Evolutionary conservation across 345 rosid species (phyloP).

Genomic region (Ailanthus altissimus): DNA sequence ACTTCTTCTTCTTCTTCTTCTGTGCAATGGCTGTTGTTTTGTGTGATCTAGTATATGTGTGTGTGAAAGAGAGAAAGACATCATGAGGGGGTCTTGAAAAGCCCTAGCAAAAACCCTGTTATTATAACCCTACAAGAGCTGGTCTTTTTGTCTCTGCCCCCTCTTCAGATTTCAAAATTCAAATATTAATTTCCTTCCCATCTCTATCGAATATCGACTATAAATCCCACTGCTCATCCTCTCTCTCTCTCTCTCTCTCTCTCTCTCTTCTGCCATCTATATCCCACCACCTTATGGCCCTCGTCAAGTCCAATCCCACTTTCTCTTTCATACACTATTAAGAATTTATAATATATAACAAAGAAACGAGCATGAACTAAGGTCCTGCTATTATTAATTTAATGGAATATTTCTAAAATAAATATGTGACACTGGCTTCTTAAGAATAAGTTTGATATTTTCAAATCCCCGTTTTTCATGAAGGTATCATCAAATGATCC

Average conservation of each 20-base stretch:
- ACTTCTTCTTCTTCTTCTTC: conserved; percentile 1
- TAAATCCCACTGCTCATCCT: background rate
- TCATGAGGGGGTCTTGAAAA: conserved; percentile 21
- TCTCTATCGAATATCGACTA: conserved; percentile 1
- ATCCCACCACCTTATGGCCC: conserved; percentile 13
- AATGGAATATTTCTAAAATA: too few species aligned
- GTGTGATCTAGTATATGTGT: background rate
- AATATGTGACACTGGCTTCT: too few species aligned
- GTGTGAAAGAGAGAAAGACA: conserved; percentile 4
- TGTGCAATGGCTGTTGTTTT: conserved; percentile 12
- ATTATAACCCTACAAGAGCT: conserved; percentile 36
- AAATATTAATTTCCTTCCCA: background rate
- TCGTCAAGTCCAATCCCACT: conserved; percentile 17
- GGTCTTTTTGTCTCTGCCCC: conserved; percentile 27
- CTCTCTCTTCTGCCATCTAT: conserved; percentile 16
- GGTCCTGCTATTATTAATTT: too few species aligned
- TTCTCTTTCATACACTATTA: background rate
- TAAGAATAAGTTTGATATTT: too few species aligned
- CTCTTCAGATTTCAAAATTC: background rate
- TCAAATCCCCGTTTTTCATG: too few species aligned
- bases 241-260: conserved; percentile 2
- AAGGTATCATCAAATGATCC: too few species aligned
- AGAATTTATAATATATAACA: too few species aligned
- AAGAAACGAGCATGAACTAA: too few species aligned
- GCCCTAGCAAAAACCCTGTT: conserved; percentile 27